Evolutionary conservation across 2,329 filamentous ascomycete genomes (phyloP).

Genomic region (Aureobasidium sp.): DNA sequence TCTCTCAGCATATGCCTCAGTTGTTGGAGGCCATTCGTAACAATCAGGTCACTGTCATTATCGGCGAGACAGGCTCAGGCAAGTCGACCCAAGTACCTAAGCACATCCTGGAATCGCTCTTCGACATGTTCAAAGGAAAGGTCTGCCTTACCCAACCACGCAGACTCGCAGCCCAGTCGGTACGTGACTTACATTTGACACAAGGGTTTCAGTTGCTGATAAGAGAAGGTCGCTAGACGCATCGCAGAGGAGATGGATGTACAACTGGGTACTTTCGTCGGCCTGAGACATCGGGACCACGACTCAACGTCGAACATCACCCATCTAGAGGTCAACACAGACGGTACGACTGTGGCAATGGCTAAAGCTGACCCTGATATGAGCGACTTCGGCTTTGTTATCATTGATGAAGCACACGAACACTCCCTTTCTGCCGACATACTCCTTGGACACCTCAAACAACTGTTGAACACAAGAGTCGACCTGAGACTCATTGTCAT

Average conservation of each 20-base stretch:
- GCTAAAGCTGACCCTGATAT: slow-evolving; percentile 1
- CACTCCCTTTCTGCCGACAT: not conserved
- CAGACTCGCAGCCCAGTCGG: too few species aligned
- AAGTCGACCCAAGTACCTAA: not conserved
- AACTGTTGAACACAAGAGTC: not conserved
- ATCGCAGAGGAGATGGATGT: not conserved
- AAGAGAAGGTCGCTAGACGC: not conserved
- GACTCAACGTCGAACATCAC: not conserved
- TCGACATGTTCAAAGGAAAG: too few species aligned
- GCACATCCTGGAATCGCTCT: too few species aligned
- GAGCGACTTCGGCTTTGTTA: not conserved
- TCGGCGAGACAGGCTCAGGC: slow-evolving; percentile 5
- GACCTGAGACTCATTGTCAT: not conserved
- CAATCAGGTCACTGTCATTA: not conserved
- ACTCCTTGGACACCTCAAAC: not conserved
- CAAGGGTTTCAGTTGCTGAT: too few species aligned
- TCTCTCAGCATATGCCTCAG: not conserved
- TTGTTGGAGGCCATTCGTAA: not conserved
- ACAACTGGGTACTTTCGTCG: not conserved
- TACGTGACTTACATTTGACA: too few species aligned
- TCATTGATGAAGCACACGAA: slow-evolving; percentile 6
- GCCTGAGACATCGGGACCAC: not conserved
- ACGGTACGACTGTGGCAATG: slow-evolving; percentile 4
- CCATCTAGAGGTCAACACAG: slow-evolving; percentile 3
- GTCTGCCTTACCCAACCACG: too few species aligned